Conservation (phyloP, 2,329 filamentous ascomycete species). For the Phialophora verrucosa region DNA sequence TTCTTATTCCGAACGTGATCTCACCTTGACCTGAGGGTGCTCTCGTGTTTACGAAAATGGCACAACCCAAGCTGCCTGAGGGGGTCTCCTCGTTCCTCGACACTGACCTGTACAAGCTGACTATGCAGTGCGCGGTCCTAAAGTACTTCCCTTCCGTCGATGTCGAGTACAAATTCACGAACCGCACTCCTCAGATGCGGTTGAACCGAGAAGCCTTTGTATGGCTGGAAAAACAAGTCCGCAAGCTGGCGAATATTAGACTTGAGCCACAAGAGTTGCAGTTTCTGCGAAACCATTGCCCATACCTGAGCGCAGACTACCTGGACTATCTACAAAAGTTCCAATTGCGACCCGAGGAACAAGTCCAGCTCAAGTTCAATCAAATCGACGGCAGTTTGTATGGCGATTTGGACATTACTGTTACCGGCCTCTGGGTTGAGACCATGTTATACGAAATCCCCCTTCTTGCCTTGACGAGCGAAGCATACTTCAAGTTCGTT, state of each 20-base stretch:
- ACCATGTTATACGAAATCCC: slow-evolving; percentile 99
- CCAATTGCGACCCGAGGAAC: slow-evolving; percentile 77
- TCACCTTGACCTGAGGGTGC: neutral
- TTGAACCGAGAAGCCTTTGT: slow-evolving; percentile 79
- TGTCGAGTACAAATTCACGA: slow-evolving; percentile 93
- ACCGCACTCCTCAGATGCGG: slow-evolving; percentile 92
- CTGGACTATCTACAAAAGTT: slow-evolving; percentile 82
- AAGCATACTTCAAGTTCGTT: slow-evolving; percentile 97
- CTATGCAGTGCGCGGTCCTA: slow-evolving; percentile 96
- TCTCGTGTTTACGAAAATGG: slow-evolving; percentile 25
- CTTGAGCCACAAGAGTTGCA: slow-evolving; percentile 78
- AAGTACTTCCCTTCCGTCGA: slow-evolving; percentile 83
- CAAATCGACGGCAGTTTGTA: slow-evolving; percentile 65
- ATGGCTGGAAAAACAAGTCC: slow-evolving; percentile 85
- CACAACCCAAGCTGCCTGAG: slow-evolving; percentile 57
- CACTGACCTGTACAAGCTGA: slow-evolving; percentile 91
- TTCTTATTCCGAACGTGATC: neutral
- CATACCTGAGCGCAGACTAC: slow-evolving; percentile 79
- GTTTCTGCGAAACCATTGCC: slow-evolving; percentile 78
- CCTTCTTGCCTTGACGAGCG: slow-evolving; percentile 85
- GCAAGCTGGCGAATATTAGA: slow-evolving; percentile 80
- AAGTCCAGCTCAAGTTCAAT: slow-evolving; percentile 73
- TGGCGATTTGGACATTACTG: slow-evolving; percentile 77
- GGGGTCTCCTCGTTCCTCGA: slow-evolving; percentile 83
- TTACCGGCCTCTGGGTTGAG: slow-evolving; percentile 86